Base-by-base conservation (phyloP, 139 green algal genomes). In the Diplosphaera chodatii region DNA sequence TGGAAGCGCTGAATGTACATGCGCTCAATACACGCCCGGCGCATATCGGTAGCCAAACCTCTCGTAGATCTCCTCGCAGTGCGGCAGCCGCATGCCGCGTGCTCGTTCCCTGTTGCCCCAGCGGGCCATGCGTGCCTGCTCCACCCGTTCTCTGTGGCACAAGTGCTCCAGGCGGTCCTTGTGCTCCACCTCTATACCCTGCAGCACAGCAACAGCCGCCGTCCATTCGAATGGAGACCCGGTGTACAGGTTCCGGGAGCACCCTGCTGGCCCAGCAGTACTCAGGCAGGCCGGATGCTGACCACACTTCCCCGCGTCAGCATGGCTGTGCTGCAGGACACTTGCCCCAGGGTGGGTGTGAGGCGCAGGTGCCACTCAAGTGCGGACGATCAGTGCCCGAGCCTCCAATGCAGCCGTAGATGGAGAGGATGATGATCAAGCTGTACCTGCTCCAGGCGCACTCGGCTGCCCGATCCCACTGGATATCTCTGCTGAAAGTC, bases 401-500 rank as follows among this genome's bases (percentile, higher is more conserved):
- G 37, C n/a, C n/a, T n/a, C n/a, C n/a, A n/a, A n/a, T n/a, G n/a
- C n/a, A n/a, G n/a, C n/a, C n/a, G n/a, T n/a, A n/a, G n/a, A n/a
- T n/a, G n/a, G n/a, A n/a, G n/a, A n/a, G n/a, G n/a, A n/a, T n/a
- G n/a, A n/a, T n/a, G n/a, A n/a, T n/a, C n/a, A n/a, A n/a, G n/a
- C n/a, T n/a, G 13, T 18, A 59, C 48, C 48, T 23, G 18, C 18
- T 59, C 48, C 18, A 59, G 48, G 13, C 48, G 48, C 10, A 59
- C 48, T 3, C 48, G 48, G 48, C 48, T 59, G 48, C 48, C 25
- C 10, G 48, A 59, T 25, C 32, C 64, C 25, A 41, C 21, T 5
- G 74, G 74, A 25, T 79, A 63, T 5, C 33, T 64, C 5, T 63
- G 40, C 64, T 68, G 30, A 48, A 79, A 79, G n/a, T 68, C 68